Base-by-base conservation (phyloP, 768 basidiomycete genomes). In the Auricularia sp. region DNA sequence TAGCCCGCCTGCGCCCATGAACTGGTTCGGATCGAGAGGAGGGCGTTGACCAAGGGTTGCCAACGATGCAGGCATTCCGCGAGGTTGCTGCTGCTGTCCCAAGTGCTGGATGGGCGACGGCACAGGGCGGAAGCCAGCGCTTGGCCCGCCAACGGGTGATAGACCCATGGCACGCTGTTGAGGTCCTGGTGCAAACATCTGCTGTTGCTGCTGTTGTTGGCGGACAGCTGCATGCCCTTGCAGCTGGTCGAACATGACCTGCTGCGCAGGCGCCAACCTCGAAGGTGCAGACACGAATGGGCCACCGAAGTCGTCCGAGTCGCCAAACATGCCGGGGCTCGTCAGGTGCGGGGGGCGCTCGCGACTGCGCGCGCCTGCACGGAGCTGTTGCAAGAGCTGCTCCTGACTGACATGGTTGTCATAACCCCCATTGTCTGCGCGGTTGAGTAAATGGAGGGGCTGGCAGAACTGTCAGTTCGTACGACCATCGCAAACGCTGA, bases 1-100 rank as follows among this genome's bases (percentile, higher is more conserved):
- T 35, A 84, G 75, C 35, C 84, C 81, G 34, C 36, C 36, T 33
- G 39, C 62, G 59, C 72, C 76, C 43, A 80, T 68, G 69, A 86
- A 87, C 68, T 88, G 90, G 8, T 80, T 79, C 23, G 87, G 84
- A 61, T 91, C 90, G 68, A 90, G 89, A 2, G 90, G 90, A 29
- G 89, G 90, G 6, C 90, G 85, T 53, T 84, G 89, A 35, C 90
- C 91, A 21, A 92, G 81, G 70, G 91, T 91, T 12, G 90, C 90
- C 44, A 92, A 77, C 36, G 90, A 90, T 16, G 89, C 89, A 12
- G 90, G 90, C 39, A 47, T 80, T 76, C 51, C 83, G 71, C 29
- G 80, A 72, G 67, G 76, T 82, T 61, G 78, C 80, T 61, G 76
- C 76, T 62, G 81, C 12, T 42, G 39, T 8, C 39, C 39, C 39